Base-by-base conservation (phyloP, 2,329 filamentous ascomycete species). In the Teratosphaeria pseudoeucalypti region DNA sequence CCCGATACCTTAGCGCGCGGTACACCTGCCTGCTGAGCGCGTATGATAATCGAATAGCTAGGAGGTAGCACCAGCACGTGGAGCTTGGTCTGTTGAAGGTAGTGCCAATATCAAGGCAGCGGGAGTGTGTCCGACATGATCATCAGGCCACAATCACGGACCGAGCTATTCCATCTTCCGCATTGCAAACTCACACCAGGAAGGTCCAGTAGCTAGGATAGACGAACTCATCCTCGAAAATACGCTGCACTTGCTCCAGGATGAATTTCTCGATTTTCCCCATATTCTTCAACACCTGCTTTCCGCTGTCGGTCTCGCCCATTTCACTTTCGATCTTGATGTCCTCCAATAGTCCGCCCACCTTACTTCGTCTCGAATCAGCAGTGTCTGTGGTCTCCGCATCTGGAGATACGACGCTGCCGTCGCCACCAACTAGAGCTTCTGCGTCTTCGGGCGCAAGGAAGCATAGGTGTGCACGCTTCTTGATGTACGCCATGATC, bases 161-260 rank as follows among this genome's bases (percentile, higher is more conserved):
- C 16, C 10, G 14, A 52, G 6, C n/a, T 11, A 27, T 49, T 23
- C 5, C 26, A 14, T 32, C 23, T 32, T 32, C 29, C 52, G 23
- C 52, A 34, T 54, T 32, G 11, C 52, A 34, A 32, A n/a, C 34
- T 76, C 75, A 96, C 53, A 97, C 87, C 68, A 99, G 77, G 74
- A 97, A 96, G 0, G 92, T 97, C 92, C 92, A 97, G 75, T 95
- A 97, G 74, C 92, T 96, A 53, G 94, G 94, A 76, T 95, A 97
- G 63, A 97, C 92, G 76, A 97, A 94, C 74, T 99, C 94, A 72
- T 97, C 94, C 75, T 99, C 94, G 70, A 99, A 97, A 67, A 99
- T 97, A 70, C 91, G 84, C 71, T 92, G 85, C 63, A 99, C 94
- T 75, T 97, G 92, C 73, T 97, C 92, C 61, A 99, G 80, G 59